Evolutionary conservation across 768 basidiomycete genomes (phyloP), one percentile per base, ranked within the genome.

Genomic region (Suillus placidus): DNA sequence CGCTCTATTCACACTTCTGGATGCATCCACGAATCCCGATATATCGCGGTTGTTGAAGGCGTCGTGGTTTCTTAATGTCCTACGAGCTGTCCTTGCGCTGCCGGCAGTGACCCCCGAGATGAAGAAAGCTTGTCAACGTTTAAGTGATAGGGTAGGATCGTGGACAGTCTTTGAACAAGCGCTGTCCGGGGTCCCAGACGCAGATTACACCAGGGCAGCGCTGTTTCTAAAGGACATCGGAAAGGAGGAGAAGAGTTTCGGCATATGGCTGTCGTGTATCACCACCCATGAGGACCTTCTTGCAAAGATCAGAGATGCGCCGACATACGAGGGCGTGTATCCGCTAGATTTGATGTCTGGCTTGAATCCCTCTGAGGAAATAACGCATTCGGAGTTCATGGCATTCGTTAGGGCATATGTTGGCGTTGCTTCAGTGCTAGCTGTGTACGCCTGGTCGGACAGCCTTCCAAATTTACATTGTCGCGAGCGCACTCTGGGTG

Each of bases 361-460:
- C 26, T 79, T 85, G 65, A 79, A 65, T 68, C 68, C 58, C 64
- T 57, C 51, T 30, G 47, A 64, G 14, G 30, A 69, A 2, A 71
- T 76, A 47, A 77, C 84, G 4, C 85, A 88, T 71, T 81, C 81
- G 34, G 87, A 88, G 55, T 90, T 93, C 67, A 74, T 92, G 20
- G 77, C 81, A 0, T 88, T 91, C 66, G 79, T 90, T 12, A 83
- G 88, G 64, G 88, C 89, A 0, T 87, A 85, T 67, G 77, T 93
- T 56, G 92, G 92, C 1, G 82, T 93, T 9, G 82, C 87, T 3
- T 81, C 83, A 60, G 86, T 92, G 16, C 76, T 94, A 16, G 87
- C 87, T 2, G 89, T 90, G 40, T 89, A 88, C 71, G 89, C 90
- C 4, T 94, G 91, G 89, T 86, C 92, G 14, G 92, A 93, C 70